Base-by-base conservation (phyloP, 2,329 filamentous ascomycete species). In the Saccharata proteae region DNA sequence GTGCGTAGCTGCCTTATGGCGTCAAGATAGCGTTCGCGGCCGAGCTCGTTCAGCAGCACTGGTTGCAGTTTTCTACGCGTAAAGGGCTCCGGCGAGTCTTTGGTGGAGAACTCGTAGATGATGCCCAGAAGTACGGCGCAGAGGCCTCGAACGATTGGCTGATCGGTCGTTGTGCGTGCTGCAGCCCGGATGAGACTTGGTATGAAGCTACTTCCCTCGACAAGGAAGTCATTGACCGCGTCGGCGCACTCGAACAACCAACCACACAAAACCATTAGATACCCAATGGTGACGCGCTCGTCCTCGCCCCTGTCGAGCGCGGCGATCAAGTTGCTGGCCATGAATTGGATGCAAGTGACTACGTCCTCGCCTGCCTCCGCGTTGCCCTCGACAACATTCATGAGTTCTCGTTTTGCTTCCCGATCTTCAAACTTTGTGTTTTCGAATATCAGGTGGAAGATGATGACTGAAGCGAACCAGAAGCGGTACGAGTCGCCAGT, bases 21-120 rank as follows among this genome's bases (percentile, higher is more conserved):
- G 52, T 92, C 80, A 34, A 92, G 73, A 49, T 93, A 98, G 45
- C 78, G 77, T 44, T 93, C 85, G 42, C 86, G 76, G 22, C 85
- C 83, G 45, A 96, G 69, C 36, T 78, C 74, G 26, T 78, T 74
- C 16, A 73, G 66, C 20, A 98, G 64, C 16, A 94, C 70, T 15
- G 80, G 74, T 46, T 93, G 81, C 26, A 98, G 61, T 7, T 80
- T 86, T 15, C 75, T 67, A 38, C 90, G 71, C n/a, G n/a, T n/a
- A n/a, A n/a, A n/a, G 5, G 88, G 73, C 30, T 98, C 78, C 0
- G 90, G 84, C 0, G 88, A 96, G 55, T 98, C 90, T 51, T 93
- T 93, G 1, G 88, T 94, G 7, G 88, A 96, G 48, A 96, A 98
- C 48, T 98, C 90, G 51, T 96, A 98, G 4, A 90, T 69, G 13